Evolutionary conservation across 495 filamentous ascomycete species (phyloP).

Genomic region (Evernia prunastri): DNA sequence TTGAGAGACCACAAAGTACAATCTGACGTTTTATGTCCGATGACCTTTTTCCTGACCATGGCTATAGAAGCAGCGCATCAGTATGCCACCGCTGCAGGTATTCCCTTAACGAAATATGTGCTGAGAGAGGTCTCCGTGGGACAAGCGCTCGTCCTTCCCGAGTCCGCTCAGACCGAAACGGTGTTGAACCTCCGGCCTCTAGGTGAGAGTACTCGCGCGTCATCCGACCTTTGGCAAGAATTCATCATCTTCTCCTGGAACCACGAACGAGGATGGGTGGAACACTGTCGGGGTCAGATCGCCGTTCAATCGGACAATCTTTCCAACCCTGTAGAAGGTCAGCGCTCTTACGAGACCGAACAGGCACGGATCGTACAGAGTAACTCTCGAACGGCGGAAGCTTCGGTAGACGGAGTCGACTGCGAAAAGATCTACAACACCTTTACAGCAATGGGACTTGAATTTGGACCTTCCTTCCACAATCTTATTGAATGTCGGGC

Average conservation of each 20-base stretch:
- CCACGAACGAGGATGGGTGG: background rate
- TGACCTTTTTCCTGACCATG: background rate
- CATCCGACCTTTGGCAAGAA: background rate
- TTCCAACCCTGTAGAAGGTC: background rate
- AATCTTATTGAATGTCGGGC: background rate
- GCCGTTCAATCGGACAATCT: background rate
- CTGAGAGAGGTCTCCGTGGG: background rate
- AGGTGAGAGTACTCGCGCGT: background rate
- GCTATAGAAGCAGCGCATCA: background rate
- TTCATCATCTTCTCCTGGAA: conserved; percentile 6
- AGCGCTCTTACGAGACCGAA: background rate
- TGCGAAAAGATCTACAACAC: background rate
- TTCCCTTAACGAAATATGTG: background rate
- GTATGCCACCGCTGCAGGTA: background rate
- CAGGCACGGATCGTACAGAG: background rate
- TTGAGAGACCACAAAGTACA: background rate
- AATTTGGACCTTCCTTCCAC: background rate
- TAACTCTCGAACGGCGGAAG: background rate
- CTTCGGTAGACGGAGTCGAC: background rate
- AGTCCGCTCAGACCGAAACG: background rate
- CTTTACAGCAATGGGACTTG: background rate
- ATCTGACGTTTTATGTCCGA: background rate
- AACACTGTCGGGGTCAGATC: conserved; percentile 1
- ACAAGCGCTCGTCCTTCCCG: background rate
- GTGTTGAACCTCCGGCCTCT: background rate